These are phyloP conservation scores for Pulicaria dysenterica DNA, from an alignment of 129 eudicot species.

Conservation along the genomic window DNA sequence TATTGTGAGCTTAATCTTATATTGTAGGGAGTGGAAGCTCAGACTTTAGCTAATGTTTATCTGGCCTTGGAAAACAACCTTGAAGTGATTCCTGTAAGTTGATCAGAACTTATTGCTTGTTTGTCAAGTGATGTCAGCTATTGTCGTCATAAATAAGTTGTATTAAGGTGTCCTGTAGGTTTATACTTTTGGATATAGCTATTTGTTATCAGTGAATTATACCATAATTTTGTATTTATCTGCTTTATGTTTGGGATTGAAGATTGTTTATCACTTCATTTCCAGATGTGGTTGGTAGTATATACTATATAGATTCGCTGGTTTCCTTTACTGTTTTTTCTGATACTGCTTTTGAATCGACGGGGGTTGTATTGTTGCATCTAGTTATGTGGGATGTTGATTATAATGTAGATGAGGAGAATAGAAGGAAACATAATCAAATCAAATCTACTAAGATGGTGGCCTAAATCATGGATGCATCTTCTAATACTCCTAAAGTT, in stretches of 20 bases:
- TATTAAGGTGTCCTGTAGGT: conserved; percentile 8
- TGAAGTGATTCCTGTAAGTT: conserved; percentile 94
- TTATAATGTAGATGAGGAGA: neutral
- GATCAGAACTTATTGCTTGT: conserved; percentile 14
- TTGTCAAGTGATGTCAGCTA: neutral
- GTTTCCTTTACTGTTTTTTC: conserved; percentile 8
- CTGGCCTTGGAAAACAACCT: conserved; percentile 97
- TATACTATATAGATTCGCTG: neutral
- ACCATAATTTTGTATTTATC: neutral
- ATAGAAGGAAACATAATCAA: neutral
- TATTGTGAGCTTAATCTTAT: conserved; percentile 32
- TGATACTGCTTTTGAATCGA: neutral
- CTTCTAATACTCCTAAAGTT: neutral
- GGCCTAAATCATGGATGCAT: neutral
- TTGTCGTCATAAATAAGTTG: conserved; percentile 7
- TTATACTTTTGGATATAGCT: neutral
- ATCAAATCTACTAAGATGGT: neutral
- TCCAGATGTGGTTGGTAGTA: conserved; percentile 2
- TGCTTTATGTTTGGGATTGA: conserved; percentile 2
- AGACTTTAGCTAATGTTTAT: conserved; percentile 94
- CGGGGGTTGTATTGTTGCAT: neutral
- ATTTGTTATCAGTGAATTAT: neutral
- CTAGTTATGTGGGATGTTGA: neutral
- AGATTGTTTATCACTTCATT: neutral
- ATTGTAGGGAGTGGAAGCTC: conserved; percentile 96